Conservation (phyloP, 2,329 filamentous ascomycete species). For the Sarocladium strictum region DNA sequence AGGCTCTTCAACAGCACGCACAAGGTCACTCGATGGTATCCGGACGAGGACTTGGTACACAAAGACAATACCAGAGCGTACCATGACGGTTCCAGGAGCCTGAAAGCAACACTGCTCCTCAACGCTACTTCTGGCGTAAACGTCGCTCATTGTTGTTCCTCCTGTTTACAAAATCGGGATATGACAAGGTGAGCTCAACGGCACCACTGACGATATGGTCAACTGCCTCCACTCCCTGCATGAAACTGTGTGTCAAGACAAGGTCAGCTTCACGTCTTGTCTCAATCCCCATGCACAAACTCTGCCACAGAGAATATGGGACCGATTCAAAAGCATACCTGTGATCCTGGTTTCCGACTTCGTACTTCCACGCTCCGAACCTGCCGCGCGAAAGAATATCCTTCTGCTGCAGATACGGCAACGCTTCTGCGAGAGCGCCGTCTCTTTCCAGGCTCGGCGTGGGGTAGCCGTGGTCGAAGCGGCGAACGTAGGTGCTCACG, state of each 20-base stretch:
- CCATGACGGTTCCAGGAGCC: no score
- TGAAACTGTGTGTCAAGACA: constrained; percentile 60
- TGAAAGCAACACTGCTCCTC: no score
- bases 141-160: constrained; percentile 43
- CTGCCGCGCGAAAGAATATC: constrained; percentile 86
- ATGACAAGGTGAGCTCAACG: constrained; percentile 79
- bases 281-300: no score
- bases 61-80: no score
- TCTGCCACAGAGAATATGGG: no score
- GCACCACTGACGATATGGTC: constrained; percentile 79
- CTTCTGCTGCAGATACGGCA: constrained; percentile 76
- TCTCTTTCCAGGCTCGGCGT: constrained; percentile 85
- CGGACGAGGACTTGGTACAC: no score
- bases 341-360: constrained; percentile 36
- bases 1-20: no score
- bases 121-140: no score
- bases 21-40: no score
- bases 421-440: constrained; percentile 75
- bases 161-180: constrained; percentile 81
- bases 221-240: constrained; percentile 64
- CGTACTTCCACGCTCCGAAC: constrained; percentile 90
- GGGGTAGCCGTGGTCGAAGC: constrained; percentile 91
- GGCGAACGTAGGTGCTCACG: constrained; percentile 87
- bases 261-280: no score
- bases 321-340: no score